Base-by-base conservation (phyloP, 2,329 filamentous ascomycete species). In the Phialophora tarda region DNA sequence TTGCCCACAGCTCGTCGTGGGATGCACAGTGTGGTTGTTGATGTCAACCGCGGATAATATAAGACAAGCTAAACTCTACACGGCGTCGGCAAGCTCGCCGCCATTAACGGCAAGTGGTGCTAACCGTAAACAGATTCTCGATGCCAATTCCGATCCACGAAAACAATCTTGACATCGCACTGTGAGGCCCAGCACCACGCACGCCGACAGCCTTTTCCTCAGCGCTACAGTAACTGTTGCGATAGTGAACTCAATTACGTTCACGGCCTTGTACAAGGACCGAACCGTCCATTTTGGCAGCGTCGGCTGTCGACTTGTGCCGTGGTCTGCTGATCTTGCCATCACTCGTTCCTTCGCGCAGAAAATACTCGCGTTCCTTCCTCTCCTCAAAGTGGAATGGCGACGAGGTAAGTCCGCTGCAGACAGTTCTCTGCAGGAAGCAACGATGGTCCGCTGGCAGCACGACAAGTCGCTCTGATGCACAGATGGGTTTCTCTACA, bases 41-140 rank as follows among this genome's bases (percentile, higher is more conserved):
- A 23, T 23, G 23, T 26, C 17, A 44, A 6, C 3, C 2, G 38
- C 34, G 17, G 5, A n/a, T 3, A 30, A 10, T 30, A 8, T 30
- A 44, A n/a, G 17, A 8, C 10, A 44, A n/a, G 17, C 38, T 44
- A 44, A 44, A 44, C 38, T 21, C 38, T n/a, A 8, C 38, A 4
- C 5, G 17, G 38, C 6, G 38, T n/a, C 21, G 21, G 48, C 21
- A 8, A 14, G 23, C 26, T 26, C 26, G 26, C 26, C 48, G 48
- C 48, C 48, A 53, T 24, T 24, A 28, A 17, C 23, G 2, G 4
- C 8, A 53, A 1, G 4, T 6, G n/a, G 23, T 8, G 26, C 48
- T 53, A 53, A 53, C 48, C 48, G 21, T 28, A 53, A 53, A 53
- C 26, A 17, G 21, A 26, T 26, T 53, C 48, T 53, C 14, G 38